These are phyloP conservation scores for Elsinoe batatas DNA, from an alignment of 2,329 filamentous ascomycete species.

Conservation along the genomic window DNA sequence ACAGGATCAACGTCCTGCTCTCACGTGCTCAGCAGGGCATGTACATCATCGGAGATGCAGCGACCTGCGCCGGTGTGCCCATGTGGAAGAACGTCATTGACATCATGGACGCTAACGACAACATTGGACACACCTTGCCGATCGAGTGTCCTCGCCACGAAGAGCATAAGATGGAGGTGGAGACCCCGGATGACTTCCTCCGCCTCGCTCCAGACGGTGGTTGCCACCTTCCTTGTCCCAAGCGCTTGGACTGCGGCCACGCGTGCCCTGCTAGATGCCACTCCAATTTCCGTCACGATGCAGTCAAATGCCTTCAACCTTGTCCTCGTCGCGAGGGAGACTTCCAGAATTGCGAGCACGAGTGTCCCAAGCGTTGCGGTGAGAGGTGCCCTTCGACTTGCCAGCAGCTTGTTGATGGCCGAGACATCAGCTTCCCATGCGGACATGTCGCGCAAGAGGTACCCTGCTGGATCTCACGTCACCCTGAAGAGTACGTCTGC, in stretches of 20 bases:
- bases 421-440: constrained; percentile 24
- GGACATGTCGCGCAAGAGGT: constrained; percentile 21
- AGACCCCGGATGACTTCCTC: constrained; percentile 48
- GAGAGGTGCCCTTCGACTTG: constrained; percentile 22
- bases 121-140: constrained; percentile 43
- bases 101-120: constrained; percentile 39
- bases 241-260: constrained; percentile 38
- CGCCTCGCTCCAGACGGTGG: constrained; percentile 52
- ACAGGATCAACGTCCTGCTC: constrained; percentile 60
- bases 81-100: constrained; percentile 56
- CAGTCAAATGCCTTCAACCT: constrained; percentile 32
- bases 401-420: constrained; percentile 20
- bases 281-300: constrained; percentile 33
- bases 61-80: constrained; percentile 31
- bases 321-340: constrained; percentile 25
- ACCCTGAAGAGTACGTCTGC: constrained; percentile 42
- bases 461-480: constrained; percentile 29
- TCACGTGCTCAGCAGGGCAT: constrained; percentile 59
- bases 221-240: constrained; percentile 42
- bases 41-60: constrained; percentile 58
- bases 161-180: constrained; percentile 41
- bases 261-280: constrained; percentile 37
- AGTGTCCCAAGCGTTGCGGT: constrained; percentile 33
- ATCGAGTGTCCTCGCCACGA: constrained; percentile 54
- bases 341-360: constrained; percentile 32